Evolutionary conservation across 305 asterid genomes (phyloP).

Genomic region (Withania somnifera): DNA sequence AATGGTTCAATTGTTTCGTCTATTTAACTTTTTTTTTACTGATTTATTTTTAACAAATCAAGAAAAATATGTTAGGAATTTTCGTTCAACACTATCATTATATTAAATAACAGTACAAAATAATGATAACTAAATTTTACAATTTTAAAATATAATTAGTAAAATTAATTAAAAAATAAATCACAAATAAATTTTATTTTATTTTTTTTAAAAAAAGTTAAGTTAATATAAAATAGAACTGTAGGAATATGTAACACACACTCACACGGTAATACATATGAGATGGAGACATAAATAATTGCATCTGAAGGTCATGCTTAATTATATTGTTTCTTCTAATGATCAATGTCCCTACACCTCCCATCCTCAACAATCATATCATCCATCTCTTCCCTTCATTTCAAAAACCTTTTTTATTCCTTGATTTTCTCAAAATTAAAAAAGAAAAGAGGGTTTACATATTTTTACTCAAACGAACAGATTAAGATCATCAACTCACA

Average conservation of each 20-base stretch:
- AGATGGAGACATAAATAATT: slow-evolving; percentile 1
- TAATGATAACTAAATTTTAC: neutral
- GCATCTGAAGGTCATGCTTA: neutral
- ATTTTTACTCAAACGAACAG: neutral
- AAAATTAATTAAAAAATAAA: neutral
- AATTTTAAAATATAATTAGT: neutral
- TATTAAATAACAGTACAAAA: neutral
- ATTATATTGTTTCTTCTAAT: slow-evolving; percentile 1
- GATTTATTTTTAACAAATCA: neutral
- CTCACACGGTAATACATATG: neutral
- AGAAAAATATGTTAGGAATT: neutral
- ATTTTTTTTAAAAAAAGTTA: rapidly evolving
- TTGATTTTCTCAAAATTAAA: neutral
- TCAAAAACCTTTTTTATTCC: neutral
- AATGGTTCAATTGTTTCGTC: too few relatives aligned
- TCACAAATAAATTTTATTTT: neutral
- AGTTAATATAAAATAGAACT: neutral
- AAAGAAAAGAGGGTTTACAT: neutral
- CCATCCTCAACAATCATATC: slow-evolving; percentile 1
- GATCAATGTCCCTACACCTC: neutral
- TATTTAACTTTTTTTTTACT: too few relatives aligned
- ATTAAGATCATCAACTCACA: neutral
- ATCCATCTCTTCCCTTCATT: neutral
- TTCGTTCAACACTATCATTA: neutral
- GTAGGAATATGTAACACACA: neutral